These are phyloP conservation scores for Pythium folliculosum DNA, from an alignment of 352 stramenopile species.

Conservation along the genomic window DNA sequence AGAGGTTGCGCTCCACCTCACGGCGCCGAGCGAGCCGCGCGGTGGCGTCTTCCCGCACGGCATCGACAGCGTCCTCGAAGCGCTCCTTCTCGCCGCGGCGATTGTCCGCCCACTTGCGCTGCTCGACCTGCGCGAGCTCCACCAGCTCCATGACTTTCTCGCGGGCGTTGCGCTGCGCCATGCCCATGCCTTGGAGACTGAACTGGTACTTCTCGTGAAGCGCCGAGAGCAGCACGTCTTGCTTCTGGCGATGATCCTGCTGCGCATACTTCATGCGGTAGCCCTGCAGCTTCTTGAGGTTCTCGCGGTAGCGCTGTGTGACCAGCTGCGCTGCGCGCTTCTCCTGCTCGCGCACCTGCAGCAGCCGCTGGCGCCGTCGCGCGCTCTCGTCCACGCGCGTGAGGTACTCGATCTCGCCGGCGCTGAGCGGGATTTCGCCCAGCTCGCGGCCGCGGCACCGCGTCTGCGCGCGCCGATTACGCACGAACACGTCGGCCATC, in stretches of 20 bases:
- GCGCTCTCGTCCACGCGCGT: conserved; percentile 54
- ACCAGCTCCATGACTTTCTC: conserved; percentile 57
- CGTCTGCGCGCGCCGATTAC: conserved; percentile 16
- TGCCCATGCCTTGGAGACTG: conserved; percentile 64
- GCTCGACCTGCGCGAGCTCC: conserved; percentile 50
- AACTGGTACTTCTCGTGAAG: conserved; percentile 54
- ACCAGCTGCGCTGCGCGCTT: conserved; percentile 62
- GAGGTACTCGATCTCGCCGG: conserved; percentile 62
- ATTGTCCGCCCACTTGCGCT: conserved; percentile 62
- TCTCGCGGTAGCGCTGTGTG: conserved; percentile 70
- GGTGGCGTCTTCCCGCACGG: conserved; percentile 30
- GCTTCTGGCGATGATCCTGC: conserved; percentile 32
- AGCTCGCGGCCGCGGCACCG: conserved; percentile 6
- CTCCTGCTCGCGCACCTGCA: conserved; percentile 63
- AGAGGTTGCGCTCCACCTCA: conserved; percentile 50
- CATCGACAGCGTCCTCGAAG: conserved; percentile 36
- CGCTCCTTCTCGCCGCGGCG: conserved; percentile 34
- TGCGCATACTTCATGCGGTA: conserved; percentile 35
- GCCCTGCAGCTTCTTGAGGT: conserved; percentile 52
- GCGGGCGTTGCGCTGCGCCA: conserved; percentile 59
- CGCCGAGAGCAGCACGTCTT: conserved; percentile 45
- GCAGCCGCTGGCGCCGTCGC: conserved; percentile 48
- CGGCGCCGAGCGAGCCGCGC: conserved; percentile 30
- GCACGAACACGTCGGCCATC: conserved; percentile 29
- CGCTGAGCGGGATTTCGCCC: conserved; percentile 65